Evolutionary conservation across 305 asterid genomes (phyloP), one percentile per base, ranked within the genome.

Genomic region (Fraxinus floribunda): DNA sequence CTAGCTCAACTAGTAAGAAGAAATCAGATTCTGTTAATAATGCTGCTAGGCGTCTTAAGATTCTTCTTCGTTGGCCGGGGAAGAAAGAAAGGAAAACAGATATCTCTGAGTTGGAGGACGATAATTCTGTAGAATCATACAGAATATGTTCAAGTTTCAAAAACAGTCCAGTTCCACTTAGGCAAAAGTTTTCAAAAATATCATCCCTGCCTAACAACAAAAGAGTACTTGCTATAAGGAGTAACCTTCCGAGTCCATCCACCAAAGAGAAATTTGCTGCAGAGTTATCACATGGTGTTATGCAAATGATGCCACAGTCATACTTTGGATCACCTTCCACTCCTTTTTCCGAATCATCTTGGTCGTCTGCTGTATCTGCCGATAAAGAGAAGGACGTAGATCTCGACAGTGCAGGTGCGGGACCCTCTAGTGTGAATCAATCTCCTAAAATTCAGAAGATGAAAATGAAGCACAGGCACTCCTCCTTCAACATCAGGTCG

Each of bases 181-280:
- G 99, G n/a, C 93, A 92, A 70, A 94, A 89, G 32, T 94, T 90
- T 83, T 85, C 91, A 0, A 86, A 84, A 66, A 34, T 80, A 22
- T 82, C 94, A 0, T 87, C 93, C 1, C 80, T 91, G 55, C 91
- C 88, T 5, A 89, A 82, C 89, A 92, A 88, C 89, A 92, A 88
- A 78, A 84, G 92, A 74, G 77, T 90, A 20, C 81, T 76, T 70
- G 83, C 92, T 3, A 24, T 86, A 20, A 90, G 83, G 34, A 82
- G 68, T 3, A 81, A 79, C 78, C 87, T 83, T 83, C 94, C 94
- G 0, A 89, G 94, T 68, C 92, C 98, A 52, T 92, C 88, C 16
- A 55, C 90, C n/a, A 91, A 90, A 86, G 91, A 90, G 90, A 91
- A 88, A 52, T 90, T 85, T 38, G 88, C 92, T 7, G 89, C 90